A percentile compares a stretch with the other conserved stretches of the same genome.
These are phyloP conservation scores for Botryococcus braunii DNA, from an alignment of 163 green algal genomes.

Conservation along the genomic window DNA sequence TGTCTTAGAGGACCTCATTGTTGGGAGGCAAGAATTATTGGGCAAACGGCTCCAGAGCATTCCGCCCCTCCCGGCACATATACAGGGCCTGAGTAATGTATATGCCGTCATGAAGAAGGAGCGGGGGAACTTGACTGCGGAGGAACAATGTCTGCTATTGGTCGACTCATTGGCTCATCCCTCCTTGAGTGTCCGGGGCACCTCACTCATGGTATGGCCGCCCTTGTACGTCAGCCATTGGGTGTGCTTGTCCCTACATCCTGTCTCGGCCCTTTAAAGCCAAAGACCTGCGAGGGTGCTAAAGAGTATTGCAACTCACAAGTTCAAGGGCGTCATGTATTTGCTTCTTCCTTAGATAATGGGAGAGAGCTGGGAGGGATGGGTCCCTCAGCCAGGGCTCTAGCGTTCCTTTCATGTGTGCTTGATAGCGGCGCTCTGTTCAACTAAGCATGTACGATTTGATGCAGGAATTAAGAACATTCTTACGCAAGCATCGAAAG, in stretches of 20 bases:
- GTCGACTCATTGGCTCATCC: slow-evolving; percentile 42
- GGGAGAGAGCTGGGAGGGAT: background rate
- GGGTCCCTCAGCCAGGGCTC: background rate
- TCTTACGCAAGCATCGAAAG: too few relatives aligned
- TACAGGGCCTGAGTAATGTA: slow-evolving; percentile 37
- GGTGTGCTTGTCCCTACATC: background rate
- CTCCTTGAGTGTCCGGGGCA: slow-evolving; percentile 22
- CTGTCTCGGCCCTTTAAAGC: background rate
- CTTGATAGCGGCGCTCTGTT: too few relatives aligned
- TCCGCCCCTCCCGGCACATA: slow-evolving; percentile 43
- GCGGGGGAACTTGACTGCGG: slow-evolving; percentile 26
- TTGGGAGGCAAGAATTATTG: slow-evolving; percentile 20
- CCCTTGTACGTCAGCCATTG: background rate
- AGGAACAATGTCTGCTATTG: slow-evolving; percentile 34
- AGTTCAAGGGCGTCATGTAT: background rate
- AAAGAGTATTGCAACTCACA: background rate
- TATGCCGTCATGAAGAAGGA: slow-evolving; percentile 22
- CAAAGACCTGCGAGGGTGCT: background rate
- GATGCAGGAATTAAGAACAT: too few relatives aligned
- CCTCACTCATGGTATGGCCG: slow-evolving; percentile 14
- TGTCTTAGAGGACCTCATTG: slow-evolving; percentile 48
- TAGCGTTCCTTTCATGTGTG: too few relatives aligned
- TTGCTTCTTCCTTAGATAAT: background rate
- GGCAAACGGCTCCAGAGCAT: slow-evolving; percentile 31
- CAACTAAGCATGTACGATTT: too few relatives aligned